Percentiles rank a stretch among this genome's conserved stretches.
Evolutionary conservation across 228 moss, liverwort and hornwort species (phyloP).

Genomic region (Sphagnum fallax): DNA sequence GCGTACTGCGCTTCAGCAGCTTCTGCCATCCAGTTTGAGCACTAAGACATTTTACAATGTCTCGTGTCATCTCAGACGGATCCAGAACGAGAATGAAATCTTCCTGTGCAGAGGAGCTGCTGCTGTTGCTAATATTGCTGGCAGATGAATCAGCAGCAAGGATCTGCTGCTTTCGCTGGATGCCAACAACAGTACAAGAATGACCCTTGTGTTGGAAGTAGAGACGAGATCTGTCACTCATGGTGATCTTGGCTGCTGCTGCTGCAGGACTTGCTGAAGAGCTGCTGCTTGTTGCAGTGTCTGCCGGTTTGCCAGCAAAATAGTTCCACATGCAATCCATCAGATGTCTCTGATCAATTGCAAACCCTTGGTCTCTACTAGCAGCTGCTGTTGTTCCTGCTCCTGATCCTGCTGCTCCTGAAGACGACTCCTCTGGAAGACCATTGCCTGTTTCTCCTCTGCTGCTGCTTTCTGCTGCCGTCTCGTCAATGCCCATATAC

Average conservation of each 20-base stretch:
- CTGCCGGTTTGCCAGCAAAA: conserved; percentile 13
- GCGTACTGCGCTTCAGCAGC: conserved; percentile 44
- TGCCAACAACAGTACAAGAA: conserved; percentile 75
- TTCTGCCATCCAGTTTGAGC: conserved; percentile 50
- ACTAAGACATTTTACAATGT: conserved; percentile 23
- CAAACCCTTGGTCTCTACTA: no score
- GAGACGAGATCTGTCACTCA: conserved; percentile 40
- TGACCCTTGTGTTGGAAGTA: conserved; percentile 81
- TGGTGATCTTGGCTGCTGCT: conserved; percentile 18
- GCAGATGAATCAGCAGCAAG: conserved; percentile 14
- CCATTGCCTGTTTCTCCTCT: not conserved
- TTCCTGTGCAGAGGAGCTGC: conserved; percentile 1
- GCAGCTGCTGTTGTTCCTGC: not conserved
- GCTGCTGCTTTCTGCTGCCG: not conserved
- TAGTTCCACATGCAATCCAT: conserved; percentile 77
- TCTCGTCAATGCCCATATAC: conserved; percentile 3
- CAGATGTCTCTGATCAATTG: conserved; percentile 54
- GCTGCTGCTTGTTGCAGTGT: not conserved
- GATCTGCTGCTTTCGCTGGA: conserved; percentile 29
- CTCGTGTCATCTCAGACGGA: conserved; percentile 39
- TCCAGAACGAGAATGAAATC: conserved; percentile 54
- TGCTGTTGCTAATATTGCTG: no score
- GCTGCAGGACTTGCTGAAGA: not conserved
- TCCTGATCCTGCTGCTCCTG: not conserved
- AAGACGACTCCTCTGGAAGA: conserved; percentile 17